Percentiles rank a stretch among this genome's conserved stretches.
phyloP scores from a whole-genome alignment of 352 stramenopile genomes.

The Globisporangium viniferum region DNA sequence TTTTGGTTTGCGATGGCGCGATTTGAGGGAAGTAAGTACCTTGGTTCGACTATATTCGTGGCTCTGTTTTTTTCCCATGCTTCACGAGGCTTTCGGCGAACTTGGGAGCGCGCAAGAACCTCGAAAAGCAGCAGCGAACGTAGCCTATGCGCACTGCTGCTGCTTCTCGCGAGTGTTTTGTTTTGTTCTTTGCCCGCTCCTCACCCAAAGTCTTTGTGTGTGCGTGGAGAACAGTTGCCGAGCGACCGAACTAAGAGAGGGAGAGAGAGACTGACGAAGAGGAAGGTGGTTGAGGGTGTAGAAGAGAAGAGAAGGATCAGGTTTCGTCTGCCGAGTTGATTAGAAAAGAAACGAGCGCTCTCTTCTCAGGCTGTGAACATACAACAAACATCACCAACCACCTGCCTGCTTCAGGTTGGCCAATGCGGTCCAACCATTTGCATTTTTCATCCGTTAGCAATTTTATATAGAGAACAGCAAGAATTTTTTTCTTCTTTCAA shows the following conservation, averaged over 20 bases:
- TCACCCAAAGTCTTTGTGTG: constrained; percentile 4
- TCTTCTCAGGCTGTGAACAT: no score
- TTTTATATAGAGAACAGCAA: not conserved
- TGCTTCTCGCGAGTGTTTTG: not conserved
- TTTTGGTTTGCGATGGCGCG: not conserved
- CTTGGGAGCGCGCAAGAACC: constrained; percentile 13
- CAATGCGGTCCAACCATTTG: not conserved
- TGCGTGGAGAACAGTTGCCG: not conserved
- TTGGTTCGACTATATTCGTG: not conserved
- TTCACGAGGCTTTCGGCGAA: constrained; percentile 8
- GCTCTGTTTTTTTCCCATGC: not conserved
- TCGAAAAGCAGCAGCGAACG: not conserved
- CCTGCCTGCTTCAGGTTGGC: no score
- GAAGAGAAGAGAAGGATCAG: not conserved
- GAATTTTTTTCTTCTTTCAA: not conserved
- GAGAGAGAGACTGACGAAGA: not conserved
- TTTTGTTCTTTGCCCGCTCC: constrained; percentile 11
- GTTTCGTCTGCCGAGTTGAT: not conserved
- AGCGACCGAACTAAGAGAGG: not conserved
- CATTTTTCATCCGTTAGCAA: not conserved
- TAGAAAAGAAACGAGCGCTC: not conserved
- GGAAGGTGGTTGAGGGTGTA: not conserved
- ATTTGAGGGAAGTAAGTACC: not conserved
- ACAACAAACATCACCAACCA: not conserved
- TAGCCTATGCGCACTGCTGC: not conserved